Conservation (phyloP, 2,329 filamentous ascomycete genomes). For the Leptographium galeiforme region DNA sequence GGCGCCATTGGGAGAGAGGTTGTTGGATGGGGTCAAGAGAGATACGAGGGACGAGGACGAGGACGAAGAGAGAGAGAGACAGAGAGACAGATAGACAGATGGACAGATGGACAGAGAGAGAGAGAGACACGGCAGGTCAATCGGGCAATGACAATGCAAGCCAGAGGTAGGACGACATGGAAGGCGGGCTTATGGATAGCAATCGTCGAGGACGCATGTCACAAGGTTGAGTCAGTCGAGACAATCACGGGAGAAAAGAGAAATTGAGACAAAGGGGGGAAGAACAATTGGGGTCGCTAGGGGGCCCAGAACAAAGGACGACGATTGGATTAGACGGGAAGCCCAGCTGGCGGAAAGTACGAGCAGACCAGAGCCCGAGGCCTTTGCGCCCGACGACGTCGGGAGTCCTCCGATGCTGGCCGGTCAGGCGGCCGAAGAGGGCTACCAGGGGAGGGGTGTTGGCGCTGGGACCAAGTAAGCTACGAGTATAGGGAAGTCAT, state of each 20-base stretch:
- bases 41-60: not conserved
- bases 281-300: too few relatives aligned
- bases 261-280: too few relatives aligned
- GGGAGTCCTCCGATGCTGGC: not conserved
- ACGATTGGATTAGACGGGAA: too few relatives aligned
- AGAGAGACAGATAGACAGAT: not conserved
- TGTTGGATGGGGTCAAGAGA: not conserved
- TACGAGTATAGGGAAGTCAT: not conserved
- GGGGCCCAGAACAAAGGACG: too few relatives aligned
- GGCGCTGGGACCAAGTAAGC: not conserved
- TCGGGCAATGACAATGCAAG: not conserved
- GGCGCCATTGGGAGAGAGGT: not conserved
- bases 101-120: too few relatives aligned
- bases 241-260: too few relatives aligned
- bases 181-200: too few relatives aligned
- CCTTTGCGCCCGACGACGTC: constrained; percentile 1
- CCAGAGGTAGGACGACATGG: not conserved
- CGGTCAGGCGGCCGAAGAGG: not conserved
- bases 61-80: too few relatives aligned
- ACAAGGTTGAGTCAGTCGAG: too few relatives aligned
- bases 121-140: not conserved
- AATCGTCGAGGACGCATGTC: too few relatives aligned
- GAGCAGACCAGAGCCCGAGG: not conserved
- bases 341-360: not conserved
- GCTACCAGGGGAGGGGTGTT: not conserved